These are phyloP conservation scores for Lactifluus subvellereus DNA, from an alignment of 768 basidiomycete species.

Conservation along the genomic window DNA sequence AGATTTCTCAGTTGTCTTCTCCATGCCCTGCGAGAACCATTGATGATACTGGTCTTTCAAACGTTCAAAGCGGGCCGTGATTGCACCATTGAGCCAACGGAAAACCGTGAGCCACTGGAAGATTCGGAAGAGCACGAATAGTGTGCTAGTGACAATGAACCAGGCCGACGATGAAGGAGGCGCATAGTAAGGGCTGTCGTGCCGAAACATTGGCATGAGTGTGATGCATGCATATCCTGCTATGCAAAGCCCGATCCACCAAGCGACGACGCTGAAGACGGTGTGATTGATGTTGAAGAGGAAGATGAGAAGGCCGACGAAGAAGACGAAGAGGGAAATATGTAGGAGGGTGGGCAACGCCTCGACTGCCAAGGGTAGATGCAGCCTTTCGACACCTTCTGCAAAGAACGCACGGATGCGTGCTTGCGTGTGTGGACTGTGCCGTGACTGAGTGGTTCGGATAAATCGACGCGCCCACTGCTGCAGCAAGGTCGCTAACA, in stretches of 20 bases:
- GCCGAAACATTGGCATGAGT: background rate
- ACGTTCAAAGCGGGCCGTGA: background rate
- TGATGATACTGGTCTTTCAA: background rate
- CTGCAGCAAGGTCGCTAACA: too few relatives aligned
- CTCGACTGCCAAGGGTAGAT: background rate
- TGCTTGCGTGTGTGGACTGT: background rate
- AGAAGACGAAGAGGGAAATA: background rate
- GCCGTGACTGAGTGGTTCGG: background rate
- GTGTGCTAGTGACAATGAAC: background rate
- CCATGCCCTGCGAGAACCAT: background rate
- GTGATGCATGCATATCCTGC: background rate
- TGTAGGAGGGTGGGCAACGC: background rate
- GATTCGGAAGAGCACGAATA: background rate
- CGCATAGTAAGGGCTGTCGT: background rate
- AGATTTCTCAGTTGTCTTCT: background rate
- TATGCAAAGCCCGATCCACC: background rate
- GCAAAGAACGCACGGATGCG: background rate
- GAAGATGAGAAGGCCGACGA: background rate
- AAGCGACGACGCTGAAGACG: background rate
- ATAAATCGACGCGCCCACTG: conserved; percentile 24
- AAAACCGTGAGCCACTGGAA: background rate
- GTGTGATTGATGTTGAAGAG: background rate
- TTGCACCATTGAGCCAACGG: background rate
- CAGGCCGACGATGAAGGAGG: background rate
- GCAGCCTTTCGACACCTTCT: background rate